Evolutionary conservation across 768 basidiomycete genomes (phyloP).

Genomic region (Hemileccinum rubropunctum): DNA sequence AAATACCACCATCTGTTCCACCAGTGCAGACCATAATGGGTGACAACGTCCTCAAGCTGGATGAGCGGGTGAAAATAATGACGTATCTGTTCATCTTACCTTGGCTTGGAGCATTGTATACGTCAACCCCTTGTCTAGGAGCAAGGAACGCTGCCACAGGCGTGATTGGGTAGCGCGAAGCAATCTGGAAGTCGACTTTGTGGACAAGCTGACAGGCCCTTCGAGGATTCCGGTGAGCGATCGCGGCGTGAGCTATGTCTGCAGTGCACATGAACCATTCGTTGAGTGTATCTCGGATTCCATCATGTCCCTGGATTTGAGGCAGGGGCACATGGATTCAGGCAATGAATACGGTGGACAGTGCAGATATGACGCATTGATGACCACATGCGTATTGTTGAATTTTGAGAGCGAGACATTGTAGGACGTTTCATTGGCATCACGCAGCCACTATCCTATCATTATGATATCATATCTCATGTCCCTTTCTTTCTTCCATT

Average conservation of each 20-base stretch:
- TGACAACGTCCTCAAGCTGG: too few relatives aligned
- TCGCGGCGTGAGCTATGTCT: conserved; percentile 1
- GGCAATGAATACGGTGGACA: not conserved
- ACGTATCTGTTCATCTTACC: too few relatives aligned
- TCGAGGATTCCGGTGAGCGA: not conserved
- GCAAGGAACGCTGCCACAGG: not conserved
- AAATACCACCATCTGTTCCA: too few relatives aligned
- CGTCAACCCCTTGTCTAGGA: too few relatives aligned
- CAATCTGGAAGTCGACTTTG: not conserved
- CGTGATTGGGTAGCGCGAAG: not conserved
- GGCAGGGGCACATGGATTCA: conserved; percentile 2
- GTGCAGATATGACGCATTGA: not conserved
- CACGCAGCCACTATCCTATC: too few relatives aligned
- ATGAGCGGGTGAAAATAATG: too few relatives aligned
- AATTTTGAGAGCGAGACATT: conserved; percentile 1
- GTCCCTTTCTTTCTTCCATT: too few relatives aligned
- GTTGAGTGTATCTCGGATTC: not conserved
- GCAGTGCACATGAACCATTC: too few relatives aligned
- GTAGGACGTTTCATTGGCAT: too few relatives aligned
- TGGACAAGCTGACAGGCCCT: not conserved
- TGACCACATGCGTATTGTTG: not conserved
- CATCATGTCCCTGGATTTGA: conserved; percentile 1
- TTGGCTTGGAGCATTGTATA: too few relatives aligned
- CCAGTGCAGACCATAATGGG: too few relatives aligned
- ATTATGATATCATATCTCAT: too few relatives aligned